phyloP scores from a whole-genome alignment of 2,329 filamentous ascomycete genomes.

The Myriosclerotinia scirpicola region DNA sequence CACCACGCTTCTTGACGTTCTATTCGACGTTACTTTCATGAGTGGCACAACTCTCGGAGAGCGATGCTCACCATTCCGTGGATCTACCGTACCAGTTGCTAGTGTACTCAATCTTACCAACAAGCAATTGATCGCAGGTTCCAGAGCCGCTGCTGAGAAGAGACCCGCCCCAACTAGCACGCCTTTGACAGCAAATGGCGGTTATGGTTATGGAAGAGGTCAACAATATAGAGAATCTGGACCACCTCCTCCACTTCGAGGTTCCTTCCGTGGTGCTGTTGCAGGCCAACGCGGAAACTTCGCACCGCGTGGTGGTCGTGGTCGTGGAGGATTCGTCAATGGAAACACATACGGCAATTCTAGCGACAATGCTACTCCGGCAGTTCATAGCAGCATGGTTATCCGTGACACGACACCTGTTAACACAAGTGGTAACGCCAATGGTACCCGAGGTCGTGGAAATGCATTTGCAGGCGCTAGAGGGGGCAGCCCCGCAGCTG shows the following conservation, averaged over 20 bases:
- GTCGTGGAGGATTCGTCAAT: conserved; percentile 40
- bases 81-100: conserved; percentile 85
- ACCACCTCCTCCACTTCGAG: conserved; percentile 55
- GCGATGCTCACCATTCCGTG: conserved; percentile 88
- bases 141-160: conserved; percentile 58
- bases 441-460: conserved; percentile 32
- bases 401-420: conserved; percentile 30
- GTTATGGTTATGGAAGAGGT: conserved; percentile 59
- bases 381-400: conserved; percentile 34
- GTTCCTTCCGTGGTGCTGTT: conserved; percentile 58
- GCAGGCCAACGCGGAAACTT: conserved; percentile 22
- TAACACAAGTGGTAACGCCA: conserved; percentile 27
- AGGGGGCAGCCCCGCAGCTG: conserved; percentile 27
- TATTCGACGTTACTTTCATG: conserved; percentile 96
- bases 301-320: conserved; percentile 30
- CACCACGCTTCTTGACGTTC: conserved; percentile 79
- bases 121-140: conserved; percentile 73
- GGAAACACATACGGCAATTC: conserved; percentile 22
- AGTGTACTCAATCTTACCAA: conserved; percentile 85
- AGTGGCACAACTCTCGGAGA: conserved; percentile 90
- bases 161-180: conserved; percentile 49
- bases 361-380: conserved; percentile 33
- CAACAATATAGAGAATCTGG: conserved; percentile 61
- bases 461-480: conserved; percentile 30
- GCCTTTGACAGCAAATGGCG: conserved; percentile 52